Evolutionary conservation across 2,329 filamentous ascomycete genomes (phyloP).

Genomic region (Hypoxylon sp.): DNA sequence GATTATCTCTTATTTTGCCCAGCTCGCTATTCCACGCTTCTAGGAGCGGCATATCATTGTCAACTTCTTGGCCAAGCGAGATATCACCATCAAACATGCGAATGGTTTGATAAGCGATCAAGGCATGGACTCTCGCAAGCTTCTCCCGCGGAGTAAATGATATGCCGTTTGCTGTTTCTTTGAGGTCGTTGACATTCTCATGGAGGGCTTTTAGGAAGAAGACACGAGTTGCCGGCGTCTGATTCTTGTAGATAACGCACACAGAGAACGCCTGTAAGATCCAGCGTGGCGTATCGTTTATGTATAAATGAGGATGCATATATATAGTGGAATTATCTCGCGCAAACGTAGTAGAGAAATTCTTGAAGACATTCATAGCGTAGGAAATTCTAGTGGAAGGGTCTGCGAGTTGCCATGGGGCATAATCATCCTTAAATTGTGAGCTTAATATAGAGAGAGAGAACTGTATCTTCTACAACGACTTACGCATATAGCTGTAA

Average conservation of each 20-base stretch:
- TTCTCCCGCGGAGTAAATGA: slow-evolving; percentile 56
- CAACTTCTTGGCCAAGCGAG: slow-evolving; percentile 58
- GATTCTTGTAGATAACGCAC: slow-evolving; percentile 58
- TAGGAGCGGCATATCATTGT: slow-evolving; percentile 57
- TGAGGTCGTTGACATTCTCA: slow-evolving; percentile 57
- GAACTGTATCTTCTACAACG: neutral
- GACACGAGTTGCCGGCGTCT: slow-evolving; percentile 57
- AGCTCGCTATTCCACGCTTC: slow-evolving; percentile 58
- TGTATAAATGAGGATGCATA: slow-evolving; percentile 62
- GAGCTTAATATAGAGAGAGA: slow-evolving; percentile 6
- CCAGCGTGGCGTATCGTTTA: slow-evolving; percentile 57
- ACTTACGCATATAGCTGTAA: slow-evolving; percentile 48
- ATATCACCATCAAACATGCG: slow-evolving; percentile 63
- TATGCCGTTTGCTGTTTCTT: slow-evolving; percentile 52
- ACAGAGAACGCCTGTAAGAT: slow-evolving; percentile 60
- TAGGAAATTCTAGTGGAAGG: slow-evolving; percentile 57
- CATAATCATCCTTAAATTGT: slow-evolving; percentile 41
- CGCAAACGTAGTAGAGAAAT: slow-evolving; percentile 56
- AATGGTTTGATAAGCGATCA: slow-evolving; percentile 60
- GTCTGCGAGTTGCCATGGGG: slow-evolving; percentile 56
- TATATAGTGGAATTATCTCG: slow-evolving; percentile 58
- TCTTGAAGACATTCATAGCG: slow-evolving; percentile 54
- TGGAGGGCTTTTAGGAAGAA: slow-evolving; percentile 59
- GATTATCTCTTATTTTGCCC: slow-evolving; percentile 53
- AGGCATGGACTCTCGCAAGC: slow-evolving; percentile 61